Conservation (phyloP, 208 protist genomes). For the Trypanosoma rangeli region DNA sequence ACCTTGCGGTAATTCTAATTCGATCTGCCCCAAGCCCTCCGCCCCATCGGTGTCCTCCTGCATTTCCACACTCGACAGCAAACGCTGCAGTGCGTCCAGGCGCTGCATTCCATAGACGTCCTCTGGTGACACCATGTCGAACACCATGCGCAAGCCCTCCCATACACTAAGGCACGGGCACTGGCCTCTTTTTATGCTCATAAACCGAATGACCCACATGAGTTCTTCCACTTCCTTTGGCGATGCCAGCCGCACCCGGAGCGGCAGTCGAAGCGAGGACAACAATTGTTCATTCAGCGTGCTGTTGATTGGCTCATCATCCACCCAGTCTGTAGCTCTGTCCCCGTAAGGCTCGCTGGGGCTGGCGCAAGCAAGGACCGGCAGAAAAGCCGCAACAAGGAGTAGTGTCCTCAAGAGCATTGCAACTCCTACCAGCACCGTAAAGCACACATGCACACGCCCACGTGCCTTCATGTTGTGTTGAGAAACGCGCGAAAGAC, state of each 20-base stretch:
- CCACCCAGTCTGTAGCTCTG: not conserved
- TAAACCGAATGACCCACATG: slow-evolving; percentile 9
- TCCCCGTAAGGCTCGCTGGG: not conserved
- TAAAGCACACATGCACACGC: slow-evolving; percentile 1
- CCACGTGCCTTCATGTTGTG: not conserved
- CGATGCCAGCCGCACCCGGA: slow-evolving; percentile 13
- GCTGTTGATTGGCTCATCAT: not conserved
- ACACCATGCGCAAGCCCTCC: slow-evolving; percentile 9
- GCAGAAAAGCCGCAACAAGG: slow-evolving; percentile 7
- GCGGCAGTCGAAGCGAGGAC: slow-evolving; percentile 11
- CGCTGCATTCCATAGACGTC: slow-evolving; percentile 15
- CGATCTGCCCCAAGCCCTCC: slow-evolving; percentile 10
- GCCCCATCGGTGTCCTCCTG: not conserved
- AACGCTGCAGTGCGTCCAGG: slow-evolving; percentile 6
- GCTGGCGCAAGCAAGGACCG: not conserved
- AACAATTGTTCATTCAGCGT: slow-evolving; percentile 17
- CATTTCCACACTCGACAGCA: not conserved
- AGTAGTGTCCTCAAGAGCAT: not conserved
- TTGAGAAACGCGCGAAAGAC: not conserved
- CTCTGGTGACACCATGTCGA: slow-evolving; percentile 5
- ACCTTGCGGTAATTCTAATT: not conserved
- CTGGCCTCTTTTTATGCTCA: slow-evolving; percentile 7
- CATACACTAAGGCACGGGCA: slow-evolving; percentile 9
- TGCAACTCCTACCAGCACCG: not conserved
- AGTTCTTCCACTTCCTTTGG: slow-evolving; percentile 8